Conservation (phyloP, 495 filamentous ascomycete species). For the Lepraria neglecta region DNA sequence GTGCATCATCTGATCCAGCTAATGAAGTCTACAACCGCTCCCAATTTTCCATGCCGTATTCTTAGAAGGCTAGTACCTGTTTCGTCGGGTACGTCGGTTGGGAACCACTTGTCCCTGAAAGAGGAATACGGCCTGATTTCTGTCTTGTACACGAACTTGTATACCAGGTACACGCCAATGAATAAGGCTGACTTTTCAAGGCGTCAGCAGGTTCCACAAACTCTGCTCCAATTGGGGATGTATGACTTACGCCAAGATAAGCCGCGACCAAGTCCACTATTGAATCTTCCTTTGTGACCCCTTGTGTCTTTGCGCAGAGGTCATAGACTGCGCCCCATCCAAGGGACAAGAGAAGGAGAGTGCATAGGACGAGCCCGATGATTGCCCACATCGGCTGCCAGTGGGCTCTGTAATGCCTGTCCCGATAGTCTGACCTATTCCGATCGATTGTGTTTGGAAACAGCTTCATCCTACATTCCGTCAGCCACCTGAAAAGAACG, state of each 20-base stretch:
- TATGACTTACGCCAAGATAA: constrained; percentile 25
- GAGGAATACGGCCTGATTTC: constrained; percentile 19
- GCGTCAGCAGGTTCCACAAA: not conserved
- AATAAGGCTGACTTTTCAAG: constrained; percentile 24
- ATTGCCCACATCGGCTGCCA: constrained; percentile 33
- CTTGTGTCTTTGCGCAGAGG: constrained; percentile 16
- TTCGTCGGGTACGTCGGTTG: constrained; percentile 11
- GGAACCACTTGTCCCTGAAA: constrained; percentile 24
- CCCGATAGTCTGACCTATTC: constrained; percentile 19
- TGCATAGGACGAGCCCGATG: constrained; percentile 27
- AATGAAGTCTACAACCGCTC: not conserved
- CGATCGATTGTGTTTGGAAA: constrained; percentile 23
- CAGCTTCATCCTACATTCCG: constrained; percentile 19
- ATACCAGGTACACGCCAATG: constrained; percentile 21
- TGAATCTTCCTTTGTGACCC: constrained; percentile 18
- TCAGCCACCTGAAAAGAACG: not conserved
- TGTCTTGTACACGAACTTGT: constrained; percentile 26
- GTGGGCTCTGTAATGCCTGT: constrained; percentile 30
- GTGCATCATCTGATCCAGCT: constrained; percentile 14
- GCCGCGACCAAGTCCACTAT: constrained; percentile 22
- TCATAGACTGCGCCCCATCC: constrained; percentile 32
- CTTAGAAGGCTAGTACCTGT: not conserved
- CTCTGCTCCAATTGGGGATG: not conserved
- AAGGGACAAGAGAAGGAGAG: constrained; percentile 25
- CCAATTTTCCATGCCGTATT: not conserved